Conservation (phyloP, 2,329 filamentous ascomycete species). For the Calonectria pseudoreteaudii region DNA sequence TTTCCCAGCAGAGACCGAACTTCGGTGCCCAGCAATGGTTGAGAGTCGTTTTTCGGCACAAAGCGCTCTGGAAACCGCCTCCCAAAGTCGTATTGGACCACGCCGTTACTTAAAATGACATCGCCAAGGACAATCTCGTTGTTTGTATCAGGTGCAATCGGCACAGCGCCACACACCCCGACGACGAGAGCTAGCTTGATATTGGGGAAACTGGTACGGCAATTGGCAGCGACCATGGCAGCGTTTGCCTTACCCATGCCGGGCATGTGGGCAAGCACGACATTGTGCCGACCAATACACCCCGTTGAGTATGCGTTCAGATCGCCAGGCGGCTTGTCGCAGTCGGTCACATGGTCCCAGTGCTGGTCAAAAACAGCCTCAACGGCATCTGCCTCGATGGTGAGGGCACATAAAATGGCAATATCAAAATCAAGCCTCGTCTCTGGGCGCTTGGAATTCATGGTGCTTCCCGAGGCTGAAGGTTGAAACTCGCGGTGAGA, state of each 20-base stretch:
- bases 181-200: constrained; percentile 10
- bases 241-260: constrained; percentile 2
- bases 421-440: constrained; percentile 24
- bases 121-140: constrained; percentile 41
- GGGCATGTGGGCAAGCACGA: constrained; percentile 5
- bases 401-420: constrained; percentile 36
- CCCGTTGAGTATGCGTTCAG: background rate
- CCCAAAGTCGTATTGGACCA: constrained; percentile 47
- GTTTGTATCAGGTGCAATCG: constrained; percentile 7
- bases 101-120: constrained; percentile 41
- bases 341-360: constrained; percentile 28
- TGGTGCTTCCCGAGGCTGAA: background rate
- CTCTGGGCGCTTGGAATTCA: background rate
- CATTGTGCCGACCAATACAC: background rate
- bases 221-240: background rate
- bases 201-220: background rate
- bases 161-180: constrained; percentile 33
- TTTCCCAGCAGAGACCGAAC: constrained; percentile 41
- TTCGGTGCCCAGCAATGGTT: constrained; percentile 33
- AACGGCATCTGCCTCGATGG: constrained; percentile 33
- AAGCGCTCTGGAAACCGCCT: constrained; percentile 35
- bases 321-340: constrained; percentile 43
- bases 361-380: constrained; percentile 30
- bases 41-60: constrained; percentile 32
- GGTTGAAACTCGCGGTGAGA: background rate